A percentile compares a stretch with the other conserved stretches of the same genome.
Evolutionary conservation across 306 rosid species (phyloP).

Genomic region (Prunus davidiana): DNA sequence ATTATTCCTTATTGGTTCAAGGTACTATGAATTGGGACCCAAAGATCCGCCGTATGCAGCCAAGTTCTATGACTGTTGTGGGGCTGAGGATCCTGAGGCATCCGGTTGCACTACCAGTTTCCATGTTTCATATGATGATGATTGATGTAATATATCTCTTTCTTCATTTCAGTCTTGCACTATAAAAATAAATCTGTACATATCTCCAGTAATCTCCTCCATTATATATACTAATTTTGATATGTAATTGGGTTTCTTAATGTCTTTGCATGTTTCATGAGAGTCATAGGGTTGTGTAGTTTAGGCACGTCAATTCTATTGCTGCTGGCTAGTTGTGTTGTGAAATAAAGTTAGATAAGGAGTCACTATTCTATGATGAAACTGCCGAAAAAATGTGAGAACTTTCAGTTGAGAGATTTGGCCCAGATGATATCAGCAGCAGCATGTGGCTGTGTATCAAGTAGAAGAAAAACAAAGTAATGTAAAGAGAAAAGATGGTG

Average conservation of each 20-base stretch:
- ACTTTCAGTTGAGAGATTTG: too few species aligned
- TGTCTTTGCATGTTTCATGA: not conserved
- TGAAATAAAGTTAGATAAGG: too few species aligned
- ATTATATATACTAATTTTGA: not conserved
- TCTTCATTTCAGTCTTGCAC: not conserved
- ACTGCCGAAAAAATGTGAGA: not conserved
- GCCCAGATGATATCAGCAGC: too few species aligned
- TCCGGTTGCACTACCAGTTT: constrained; percentile 74
- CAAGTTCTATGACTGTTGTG: constrained; percentile 92
- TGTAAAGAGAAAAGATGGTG: too few species aligned
- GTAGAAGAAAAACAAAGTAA: too few species aligned
- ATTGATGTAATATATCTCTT: constrained; percentile 31
- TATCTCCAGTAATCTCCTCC: not conserved
- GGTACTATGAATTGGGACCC: constrained; percentile 83
- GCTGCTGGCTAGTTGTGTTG: not conserved
- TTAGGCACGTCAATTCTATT: not conserved
- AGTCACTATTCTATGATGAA: not conserved
- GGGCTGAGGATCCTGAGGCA: constrained; percentile 80
- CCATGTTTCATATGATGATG: constrained; percentile 78
- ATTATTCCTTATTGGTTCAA: constrained; percentile 27
- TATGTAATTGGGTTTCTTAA: not conserved
- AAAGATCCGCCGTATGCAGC: constrained; percentile 82
- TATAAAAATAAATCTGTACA: not conserved
- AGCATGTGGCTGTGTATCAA: too few species aligned
- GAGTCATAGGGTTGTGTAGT: not conserved